phyloP scores from a whole-genome alignment of 2,329 filamentous ascomycete species.

The Colletotrichum sp. region DNA sequence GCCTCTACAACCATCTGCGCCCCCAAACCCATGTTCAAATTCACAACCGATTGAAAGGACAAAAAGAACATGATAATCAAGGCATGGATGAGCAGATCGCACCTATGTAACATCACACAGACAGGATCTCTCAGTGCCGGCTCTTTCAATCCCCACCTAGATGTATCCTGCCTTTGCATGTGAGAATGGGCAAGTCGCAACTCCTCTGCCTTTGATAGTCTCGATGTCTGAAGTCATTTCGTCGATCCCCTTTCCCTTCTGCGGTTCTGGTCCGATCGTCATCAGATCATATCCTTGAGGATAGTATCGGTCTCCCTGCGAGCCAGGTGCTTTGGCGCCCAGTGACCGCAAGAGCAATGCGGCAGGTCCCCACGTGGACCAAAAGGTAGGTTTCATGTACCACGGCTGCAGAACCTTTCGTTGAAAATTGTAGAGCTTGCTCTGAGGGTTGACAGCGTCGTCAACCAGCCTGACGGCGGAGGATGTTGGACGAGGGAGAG shows the following conservation, averaged over 20 bases:
- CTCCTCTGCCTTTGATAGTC: background rate
- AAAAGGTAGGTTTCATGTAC: constrained; percentile 54
- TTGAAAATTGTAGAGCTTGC: constrained; percentile 43
- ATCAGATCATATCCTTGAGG: constrained; percentile 51
- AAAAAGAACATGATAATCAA: background rate
- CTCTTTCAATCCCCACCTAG: background rate
- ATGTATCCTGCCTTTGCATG: background rate
- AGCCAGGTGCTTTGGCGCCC: constrained; percentile 51
- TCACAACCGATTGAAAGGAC: background rate
- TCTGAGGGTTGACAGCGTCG: constrained; percentile 43
- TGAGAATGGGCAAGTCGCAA: constrained; percentile 1
- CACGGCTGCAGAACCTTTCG: constrained; percentile 55
- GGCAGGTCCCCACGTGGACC: constrained; percentile 51
- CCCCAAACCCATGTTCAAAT: background rate
- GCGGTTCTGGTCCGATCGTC: constrained; percentile 26
- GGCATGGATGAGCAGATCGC: background rate
- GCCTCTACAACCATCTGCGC: background rate
- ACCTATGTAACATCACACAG: background rate
- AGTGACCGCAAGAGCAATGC: constrained; percentile 48
- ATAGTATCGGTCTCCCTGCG: constrained; percentile 48
- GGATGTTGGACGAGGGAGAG: constrained; percentile 50
- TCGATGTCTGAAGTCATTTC: constrained; percentile 17
- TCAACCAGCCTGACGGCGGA: constrained; percentile 36
- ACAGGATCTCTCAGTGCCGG: background rate
- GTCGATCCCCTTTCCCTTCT: constrained; percentile 22